These are phyloP conservation scores for Calycina herbarum DNA, from an alignment of 2,329 filamentous ascomycete genomes.

Conservation along the genomic window DNA sequence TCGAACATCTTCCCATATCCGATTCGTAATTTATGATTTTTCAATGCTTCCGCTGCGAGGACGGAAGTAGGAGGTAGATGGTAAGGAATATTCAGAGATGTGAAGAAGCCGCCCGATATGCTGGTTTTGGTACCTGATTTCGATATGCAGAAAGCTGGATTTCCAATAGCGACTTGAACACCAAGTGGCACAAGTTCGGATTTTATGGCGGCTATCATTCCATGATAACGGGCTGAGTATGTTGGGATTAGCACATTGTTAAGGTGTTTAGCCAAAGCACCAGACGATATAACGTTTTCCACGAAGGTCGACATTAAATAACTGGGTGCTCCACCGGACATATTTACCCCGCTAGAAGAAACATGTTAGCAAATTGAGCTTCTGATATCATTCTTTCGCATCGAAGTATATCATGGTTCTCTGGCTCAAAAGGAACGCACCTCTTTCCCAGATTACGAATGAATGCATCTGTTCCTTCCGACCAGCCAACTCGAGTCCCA, in stretches of 20 bases:
- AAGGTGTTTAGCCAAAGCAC: no score
- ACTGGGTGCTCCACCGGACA: conserved; percentile 24
- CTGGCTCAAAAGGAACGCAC: conserved; percentile 11
- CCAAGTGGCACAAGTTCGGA: conserved; percentile 29
- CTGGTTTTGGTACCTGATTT: conserved; percentile 9
- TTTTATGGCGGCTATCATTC: conserved; percentile 21
- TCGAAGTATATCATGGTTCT: conserved; percentile 40
- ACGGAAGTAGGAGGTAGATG: conserved; percentile 41
- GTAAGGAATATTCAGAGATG: conserved; percentile 59
- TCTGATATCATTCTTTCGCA: conserved; percentile 35
- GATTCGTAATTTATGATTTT: conserved; percentile 50
- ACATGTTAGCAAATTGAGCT: conserved; percentile 49
- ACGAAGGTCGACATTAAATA: no score
- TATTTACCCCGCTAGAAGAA: conserved; percentile 56
- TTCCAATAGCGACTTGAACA: conserved; percentile 21
- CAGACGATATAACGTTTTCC: no score
- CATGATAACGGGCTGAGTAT: no score
- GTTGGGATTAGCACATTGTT: no score
- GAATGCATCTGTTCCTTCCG: conserved; percentile 58
- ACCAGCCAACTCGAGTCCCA: conserved; percentile 63
- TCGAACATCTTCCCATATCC: conserved; percentile 54
- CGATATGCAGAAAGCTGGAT: conserved; percentile 5
- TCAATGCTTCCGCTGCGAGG: conserved; percentile 39
- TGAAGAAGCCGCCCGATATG: conserved; percentile 62
- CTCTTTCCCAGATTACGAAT: conserved; percentile 57